A percentile compares a stretch with the other conserved stretches of the same genome.
phyloP scores from a whole-genome alignment of 1,284 basidiomycete genomes.

The Pascua guehoae region DNA sequence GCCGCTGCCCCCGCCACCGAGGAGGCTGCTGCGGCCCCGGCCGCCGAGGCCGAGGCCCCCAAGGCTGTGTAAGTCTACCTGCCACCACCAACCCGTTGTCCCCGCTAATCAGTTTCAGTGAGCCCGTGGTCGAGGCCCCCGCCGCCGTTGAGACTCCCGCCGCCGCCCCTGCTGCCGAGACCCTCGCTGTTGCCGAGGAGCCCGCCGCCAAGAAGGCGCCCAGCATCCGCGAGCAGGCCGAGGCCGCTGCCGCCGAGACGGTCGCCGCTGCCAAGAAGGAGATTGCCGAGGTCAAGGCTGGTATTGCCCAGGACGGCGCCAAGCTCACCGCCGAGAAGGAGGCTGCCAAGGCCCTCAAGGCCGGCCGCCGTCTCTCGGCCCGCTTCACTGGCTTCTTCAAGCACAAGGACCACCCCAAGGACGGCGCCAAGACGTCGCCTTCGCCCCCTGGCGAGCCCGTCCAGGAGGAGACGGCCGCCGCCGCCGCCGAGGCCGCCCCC shows the following conservation, averaged over 20 bases:
- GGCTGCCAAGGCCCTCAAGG: constrained; percentile 34
- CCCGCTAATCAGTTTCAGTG: constrained; percentile 9
- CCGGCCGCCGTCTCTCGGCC: constrained; percentile 42
- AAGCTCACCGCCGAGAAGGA: constrained; percentile 10
- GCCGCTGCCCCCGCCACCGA: constrained; percentile 15
- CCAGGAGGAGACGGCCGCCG: constrained; percentile 21
- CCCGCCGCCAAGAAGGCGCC: background rate
- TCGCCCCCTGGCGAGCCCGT: constrained; percentile 10
- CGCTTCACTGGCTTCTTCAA: constrained; percentile 39
- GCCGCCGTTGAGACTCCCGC: constrained; percentile 11
- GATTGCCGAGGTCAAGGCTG: background rate
- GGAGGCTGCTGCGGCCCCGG: constrained; percentile 14
- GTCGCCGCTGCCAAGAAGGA: constrained; percentile 15
- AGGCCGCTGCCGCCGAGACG: constrained; percentile 9
- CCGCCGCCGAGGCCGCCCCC: constrained; percentile 1
- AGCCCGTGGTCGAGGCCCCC: constrained; percentile 14
- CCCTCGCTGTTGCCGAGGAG: background rate
- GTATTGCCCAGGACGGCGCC: constrained; percentile 1
- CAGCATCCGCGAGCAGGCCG: background rate
- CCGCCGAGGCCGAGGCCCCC: constrained; percentile 21
- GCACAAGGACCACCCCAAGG: constrained; percentile 32
- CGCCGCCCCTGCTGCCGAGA: background rate
- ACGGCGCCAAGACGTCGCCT: constrained; percentile 14
- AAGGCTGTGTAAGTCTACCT: constrained; percentile 31
- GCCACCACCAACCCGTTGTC: background rate